A percentile compares a stretch with the other conserved stretches of the same genome.
phyloP scores from a whole-genome alignment of 1,139 yeast species.

The Maudiozyma humilis region DNA sequence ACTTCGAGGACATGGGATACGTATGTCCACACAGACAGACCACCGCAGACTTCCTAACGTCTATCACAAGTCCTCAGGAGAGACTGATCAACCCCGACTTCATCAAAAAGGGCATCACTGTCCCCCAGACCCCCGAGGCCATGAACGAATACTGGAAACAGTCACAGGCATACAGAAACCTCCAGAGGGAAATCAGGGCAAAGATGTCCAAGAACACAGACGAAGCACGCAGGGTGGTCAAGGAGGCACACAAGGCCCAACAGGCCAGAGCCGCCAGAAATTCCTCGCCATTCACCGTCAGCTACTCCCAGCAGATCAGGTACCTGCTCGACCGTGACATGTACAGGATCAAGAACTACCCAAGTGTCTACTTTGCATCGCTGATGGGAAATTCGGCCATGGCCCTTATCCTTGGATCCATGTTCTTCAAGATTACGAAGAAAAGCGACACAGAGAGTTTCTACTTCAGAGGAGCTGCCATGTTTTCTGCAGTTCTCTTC shows the following conservation, averaged over 20 bases:
- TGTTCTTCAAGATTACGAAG: constrained; percentile 52
- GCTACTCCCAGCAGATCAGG: constrained; percentile 54
- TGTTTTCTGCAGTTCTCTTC: constrained; percentile 70
- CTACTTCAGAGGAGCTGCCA: constrained; percentile 57
- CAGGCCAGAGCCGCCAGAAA: constrained; percentile 49
- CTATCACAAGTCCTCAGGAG: constrained; percentile 67
- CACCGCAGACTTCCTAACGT: constrained; percentile 76
- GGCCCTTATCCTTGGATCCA: constrained; percentile 65
- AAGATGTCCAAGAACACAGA: constrained; percentile 12
- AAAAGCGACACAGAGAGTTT: constrained; percentile 43
- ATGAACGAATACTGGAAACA: constrained; percentile 60
- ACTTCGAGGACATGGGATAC: constrained; percentile 60
- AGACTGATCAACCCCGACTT: constrained; percentile 38
- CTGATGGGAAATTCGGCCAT: constrained; percentile 54
- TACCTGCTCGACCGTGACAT: constrained; percentile 54
- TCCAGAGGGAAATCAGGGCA: constrained; percentile 37
- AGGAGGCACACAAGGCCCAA: constrained; percentile 48
- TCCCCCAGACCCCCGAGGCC: constrained; percentile 65
- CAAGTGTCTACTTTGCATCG: constrained; percentile 52
- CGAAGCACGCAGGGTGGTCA: constrained; percentile 18
- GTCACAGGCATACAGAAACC: constrained; percentile 44
- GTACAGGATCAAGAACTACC: constrained; percentile 57
- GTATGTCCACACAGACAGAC: constrained; percentile 69
- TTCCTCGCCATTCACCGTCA: constrained; percentile 56
- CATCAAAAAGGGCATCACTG: constrained; percentile 42